phyloP scores from a whole-genome alignment of 2,329 filamentous ascomycete genomes.

The Penicillium sp. region DNA sequence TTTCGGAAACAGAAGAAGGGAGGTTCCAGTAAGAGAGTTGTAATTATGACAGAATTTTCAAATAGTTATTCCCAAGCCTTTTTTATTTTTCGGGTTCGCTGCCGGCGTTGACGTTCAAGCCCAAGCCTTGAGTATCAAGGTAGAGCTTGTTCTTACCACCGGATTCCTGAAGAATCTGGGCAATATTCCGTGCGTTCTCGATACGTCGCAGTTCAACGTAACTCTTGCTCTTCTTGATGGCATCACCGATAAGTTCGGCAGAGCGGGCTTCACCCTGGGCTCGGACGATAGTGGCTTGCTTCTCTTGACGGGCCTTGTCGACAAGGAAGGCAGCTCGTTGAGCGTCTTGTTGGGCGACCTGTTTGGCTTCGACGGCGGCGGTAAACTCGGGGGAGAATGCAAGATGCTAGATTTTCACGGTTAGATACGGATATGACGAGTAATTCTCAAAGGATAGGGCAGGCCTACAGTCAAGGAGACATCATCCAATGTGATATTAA shows the following conservation, averaged over 20 bases:
- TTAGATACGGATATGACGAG: background rate
- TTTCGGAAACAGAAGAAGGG: conserved; percentile 7
- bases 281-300: conserved; percentile 97
- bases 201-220: conserved; percentile 98
- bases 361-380: conserved; percentile 65
- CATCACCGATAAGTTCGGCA: conserved; percentile 95
- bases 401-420: conserved; percentile 48
- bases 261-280: conserved; percentile 98
- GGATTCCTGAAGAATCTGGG: conserved; percentile 77
- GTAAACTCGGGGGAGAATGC: conserved; percentile 68
- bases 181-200: conserved; percentile 89
- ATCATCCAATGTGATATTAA: conserved; percentile 97
- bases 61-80: background rate
- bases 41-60: background rate
- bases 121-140: conserved; percentile 84
- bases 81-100: conserved; percentile 14
- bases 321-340: conserved; percentile 96
- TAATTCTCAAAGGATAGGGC: background rate
- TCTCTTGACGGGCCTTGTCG: conserved; percentile 98
- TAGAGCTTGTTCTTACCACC: conserved; percentile 87
- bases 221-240: conserved; percentile 98
- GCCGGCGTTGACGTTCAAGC: conserved; percentile 69
- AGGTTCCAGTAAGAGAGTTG: background rate
- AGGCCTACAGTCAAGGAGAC: conserved; percentile 82
- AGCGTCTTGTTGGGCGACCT: conserved; percentile 80